Evolutionary conservation across 352 stramenopile genomes (phyloP), one percentile per base, ranked within the genome.

Genomic region (Pythium monospermum): DNA sequence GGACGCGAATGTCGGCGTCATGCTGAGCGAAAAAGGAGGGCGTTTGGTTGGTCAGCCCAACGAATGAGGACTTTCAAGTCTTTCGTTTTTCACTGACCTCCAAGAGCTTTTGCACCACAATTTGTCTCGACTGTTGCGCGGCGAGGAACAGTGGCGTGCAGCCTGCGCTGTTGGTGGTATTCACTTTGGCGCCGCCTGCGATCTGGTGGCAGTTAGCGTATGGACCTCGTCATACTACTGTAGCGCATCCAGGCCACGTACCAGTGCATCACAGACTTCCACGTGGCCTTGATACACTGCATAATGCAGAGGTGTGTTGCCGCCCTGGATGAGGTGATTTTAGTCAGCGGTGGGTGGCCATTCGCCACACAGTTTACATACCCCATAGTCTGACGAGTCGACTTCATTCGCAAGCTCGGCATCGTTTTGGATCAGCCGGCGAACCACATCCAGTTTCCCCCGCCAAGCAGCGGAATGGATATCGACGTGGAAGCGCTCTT

Each of bases 91-190:
- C 25, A 1, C 12, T 12, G 41, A 84, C 78, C 69, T 87, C 59
- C 4, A 90, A 53, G 6, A 90, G 45, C 4, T 85, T 40, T 15
- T 68, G 41, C 33, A 83, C 72, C 2, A 84, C 73, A 3, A 49
- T 40, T 3, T 59, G 16, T 15, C 68, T 66, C 3, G 72, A 76
- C 58, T 90, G 76, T 53, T 90, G 79, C 2, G 66, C 57, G 1
- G 78, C 81, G n/a, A 83, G 78, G 55, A 90, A 90, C 15, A 90
- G 46, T 23, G 81, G 60, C 2, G 81, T 87, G 47, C 78, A 91
- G 7, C 76, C 78, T 8, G 61, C 51, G 0, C 40, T 64, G 33
- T 91, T 91, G 26, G 53, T 55, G 0, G 42, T 51, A 45, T 91
- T 87, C 31, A 86, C 55, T 23, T 67, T 88, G 10, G 78, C 76